These are phyloP conservation scores for Plasmodium reichenowi DNA, from an alignment of 169 alveolate genomes.

Conservation along the genomic window DNA sequence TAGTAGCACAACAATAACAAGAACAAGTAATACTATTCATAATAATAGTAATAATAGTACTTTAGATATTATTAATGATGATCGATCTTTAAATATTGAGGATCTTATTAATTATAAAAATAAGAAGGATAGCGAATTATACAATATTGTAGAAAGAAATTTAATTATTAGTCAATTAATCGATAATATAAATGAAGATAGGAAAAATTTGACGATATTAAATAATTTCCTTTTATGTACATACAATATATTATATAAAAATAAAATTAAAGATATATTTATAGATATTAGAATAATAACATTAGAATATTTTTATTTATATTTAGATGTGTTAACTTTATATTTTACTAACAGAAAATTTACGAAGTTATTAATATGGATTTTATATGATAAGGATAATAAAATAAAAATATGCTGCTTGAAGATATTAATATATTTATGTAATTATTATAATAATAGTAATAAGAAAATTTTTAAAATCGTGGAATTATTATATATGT, in stretches of 20 bases:
- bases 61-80: background rate
- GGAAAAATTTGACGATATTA: slow-evolving; percentile 62
- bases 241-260: slow-evolving; percentile 49
- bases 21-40: background rate
- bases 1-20: slow-evolving; percentile 1
- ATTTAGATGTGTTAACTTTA: slow-evolving; percentile 18
- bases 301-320: slow-evolving; percentile 31
- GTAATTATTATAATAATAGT: slow-evolving; percentile 48
- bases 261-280: slow-evolving; percentile 74
- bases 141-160: slow-evolving; percentile 49
- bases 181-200: slow-evolving; percentile 61
- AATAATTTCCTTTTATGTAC: slow-evolving; percentile 63
- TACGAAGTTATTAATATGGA: slow-evolving; percentile 70
- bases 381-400: slow-evolving; percentile 68
- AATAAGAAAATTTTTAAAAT: slow-evolving; percentile 48
- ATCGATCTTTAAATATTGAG: slow-evolving; percentile 18
- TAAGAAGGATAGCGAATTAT: slow-evolving; percentile 3
- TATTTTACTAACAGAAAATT: slow-evolving; percentile 71
- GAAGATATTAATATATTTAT: slow-evolving; percentile 41
- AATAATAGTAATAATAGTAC: background rate
- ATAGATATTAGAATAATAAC: slow-evolving; percentile 59
- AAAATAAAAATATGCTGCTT: slow-evolving; percentile 35
- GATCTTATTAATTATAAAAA: slow-evolving; percentile 42
- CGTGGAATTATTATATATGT: slow-evolving; percentile 50
- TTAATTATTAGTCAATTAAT: slow-evolving; percentile 70